These are phyloP conservation scores for Gamsiella multidivaricata DNA, from an alignment of 192 early-diverging fungal species.

Conservation along the genomic window DNA sequence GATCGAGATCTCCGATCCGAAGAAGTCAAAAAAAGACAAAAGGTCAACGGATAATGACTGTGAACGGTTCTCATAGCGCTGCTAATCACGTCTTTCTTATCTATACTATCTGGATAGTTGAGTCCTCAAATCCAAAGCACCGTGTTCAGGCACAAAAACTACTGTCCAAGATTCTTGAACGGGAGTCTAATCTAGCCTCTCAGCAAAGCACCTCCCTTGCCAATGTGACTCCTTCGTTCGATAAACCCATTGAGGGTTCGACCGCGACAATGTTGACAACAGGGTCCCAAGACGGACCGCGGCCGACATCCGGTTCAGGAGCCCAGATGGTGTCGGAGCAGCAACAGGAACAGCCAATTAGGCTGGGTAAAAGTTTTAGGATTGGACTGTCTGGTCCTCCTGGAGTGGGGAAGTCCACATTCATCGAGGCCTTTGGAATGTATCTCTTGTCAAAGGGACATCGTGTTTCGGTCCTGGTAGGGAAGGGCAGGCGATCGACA, in stretches of 20 bases:
- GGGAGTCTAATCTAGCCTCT: slow-evolving; percentile 31
- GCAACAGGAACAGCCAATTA: slow-evolving; percentile 19
- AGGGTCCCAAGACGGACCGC: too few relatives aligned
- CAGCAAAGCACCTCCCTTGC: slow-evolving; percentile 24
- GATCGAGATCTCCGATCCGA: not conserved
- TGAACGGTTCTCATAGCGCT: too few relatives aligned
- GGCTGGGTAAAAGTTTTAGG: slow-evolving; percentile 66
- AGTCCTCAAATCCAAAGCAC: slow-evolving; percentile 77
- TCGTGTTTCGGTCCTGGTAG: slow-evolving; percentile 78
- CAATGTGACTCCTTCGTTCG: slow-evolving; percentile 18
- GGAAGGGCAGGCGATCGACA: too few relatives aligned
- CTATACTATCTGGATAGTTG: too few relatives aligned
- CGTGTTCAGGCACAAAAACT: slow-evolving; percentile 68
- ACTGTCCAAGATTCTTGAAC: slow-evolving; percentile 65
- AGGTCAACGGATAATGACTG: too few relatives aligned
- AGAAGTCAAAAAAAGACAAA: not conserved
- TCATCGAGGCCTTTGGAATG: slow-evolving; percentile 88
- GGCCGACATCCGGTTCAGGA: too few relatives aligned
- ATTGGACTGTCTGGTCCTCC: slow-evolving; percentile 85
- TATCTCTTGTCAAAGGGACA: slow-evolving; percentile 73
- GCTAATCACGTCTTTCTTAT: too few relatives aligned
- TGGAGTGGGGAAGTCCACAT: slow-evolving; percentile 89
- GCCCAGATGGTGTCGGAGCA: not conserved
- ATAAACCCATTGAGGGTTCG: too few relatives aligned
- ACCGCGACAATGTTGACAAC: too few relatives aligned